phyloP scores from a whole-genome alignment of 495 filamentous ascomycete species.

The Hyaloscypha hepaticicola region DNA sequence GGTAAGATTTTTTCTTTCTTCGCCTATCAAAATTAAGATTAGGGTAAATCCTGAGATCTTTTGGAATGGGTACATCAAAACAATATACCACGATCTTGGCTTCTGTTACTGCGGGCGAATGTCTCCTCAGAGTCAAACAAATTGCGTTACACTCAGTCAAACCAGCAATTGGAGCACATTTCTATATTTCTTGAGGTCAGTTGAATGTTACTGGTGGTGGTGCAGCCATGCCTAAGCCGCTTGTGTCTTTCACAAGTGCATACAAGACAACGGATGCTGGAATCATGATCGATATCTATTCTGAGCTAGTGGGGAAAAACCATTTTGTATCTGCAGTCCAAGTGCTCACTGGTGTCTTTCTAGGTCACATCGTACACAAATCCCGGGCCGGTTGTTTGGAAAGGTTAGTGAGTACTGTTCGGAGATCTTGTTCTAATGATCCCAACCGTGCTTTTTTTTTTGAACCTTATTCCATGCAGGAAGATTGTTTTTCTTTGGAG shows the following conservation, averaged over 20 bases:
- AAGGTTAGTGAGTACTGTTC: no score
- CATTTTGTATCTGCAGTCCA: no score
- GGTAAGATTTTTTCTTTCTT: not conserved
- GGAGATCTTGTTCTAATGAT: no score
- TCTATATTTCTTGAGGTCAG: conserved; percentile 59
- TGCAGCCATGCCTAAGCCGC: conserved; percentile 43
- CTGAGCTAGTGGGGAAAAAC: no score
- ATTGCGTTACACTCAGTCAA: conserved; percentile 56
- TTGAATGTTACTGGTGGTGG: conserved; percentile 56
- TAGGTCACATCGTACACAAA: no score
- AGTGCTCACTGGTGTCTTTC: no score
- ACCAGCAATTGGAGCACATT: conserved; percentile 46
- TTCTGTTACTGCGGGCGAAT: conserved; percentile 48
- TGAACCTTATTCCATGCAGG: no score
- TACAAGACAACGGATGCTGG: conserved; percentile 55
- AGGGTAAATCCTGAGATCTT: not conserved
- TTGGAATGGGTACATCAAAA: not conserved
- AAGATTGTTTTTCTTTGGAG: no score
- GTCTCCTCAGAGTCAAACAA: conserved; percentile 58
- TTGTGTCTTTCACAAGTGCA: conserved; percentile 51
- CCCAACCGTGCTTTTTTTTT: no score
- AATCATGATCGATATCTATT: conserved; percentile 38
- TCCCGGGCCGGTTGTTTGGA: no score
- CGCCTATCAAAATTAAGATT: not conserved
- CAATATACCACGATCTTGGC: not conserved